phyloP scores from a whole-genome alignment of 2,329 filamentous ascomycete species.

The Penicillium sclerotigenum region DNA sequence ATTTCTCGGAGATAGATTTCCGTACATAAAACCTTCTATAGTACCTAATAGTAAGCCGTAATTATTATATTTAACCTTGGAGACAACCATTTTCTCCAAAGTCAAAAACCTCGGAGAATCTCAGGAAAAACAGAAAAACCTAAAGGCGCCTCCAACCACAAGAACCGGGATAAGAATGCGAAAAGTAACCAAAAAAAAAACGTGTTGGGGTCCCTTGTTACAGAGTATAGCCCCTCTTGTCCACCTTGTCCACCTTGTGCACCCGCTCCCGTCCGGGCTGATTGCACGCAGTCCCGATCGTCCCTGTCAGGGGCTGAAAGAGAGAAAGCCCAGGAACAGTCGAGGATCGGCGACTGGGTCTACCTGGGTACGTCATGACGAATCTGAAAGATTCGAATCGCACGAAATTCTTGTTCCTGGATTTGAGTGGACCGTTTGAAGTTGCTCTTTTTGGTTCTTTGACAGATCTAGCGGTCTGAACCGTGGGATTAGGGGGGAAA shows the following conservation, averaged over 20 bases:
- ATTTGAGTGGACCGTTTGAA: background rate
- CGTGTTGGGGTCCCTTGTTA: background rate
- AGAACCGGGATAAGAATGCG: conserved; percentile 1
- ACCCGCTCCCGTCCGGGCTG: background rate
- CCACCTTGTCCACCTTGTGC: too few species aligned
- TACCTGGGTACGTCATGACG: conserved; percentile 5
- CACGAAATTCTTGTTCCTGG: background rate
- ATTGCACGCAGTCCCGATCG: conserved; percentile 15
- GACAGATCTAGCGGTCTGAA: conserved; percentile 1
- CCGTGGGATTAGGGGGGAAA: background rate
- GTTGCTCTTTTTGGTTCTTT: background rate
- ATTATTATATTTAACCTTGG: too few species aligned
- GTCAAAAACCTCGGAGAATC: background rate
- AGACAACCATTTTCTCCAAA: background rate
- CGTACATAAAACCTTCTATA: background rate
- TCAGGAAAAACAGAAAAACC: background rate
- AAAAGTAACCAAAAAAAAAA: background rate
- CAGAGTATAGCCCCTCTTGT: background rate
- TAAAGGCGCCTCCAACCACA: background rate
- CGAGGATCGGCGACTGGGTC: background rate
- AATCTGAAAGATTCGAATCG: background rate
- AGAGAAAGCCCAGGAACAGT: background rate
- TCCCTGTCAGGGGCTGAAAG: conserved; percentile 17
- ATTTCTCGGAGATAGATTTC: background rate
- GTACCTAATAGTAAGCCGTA: background rate